phyloP scores from a whole-genome alignment of 805 yeast genomes.

The Wickerhamomyces tratensis region DNA sequence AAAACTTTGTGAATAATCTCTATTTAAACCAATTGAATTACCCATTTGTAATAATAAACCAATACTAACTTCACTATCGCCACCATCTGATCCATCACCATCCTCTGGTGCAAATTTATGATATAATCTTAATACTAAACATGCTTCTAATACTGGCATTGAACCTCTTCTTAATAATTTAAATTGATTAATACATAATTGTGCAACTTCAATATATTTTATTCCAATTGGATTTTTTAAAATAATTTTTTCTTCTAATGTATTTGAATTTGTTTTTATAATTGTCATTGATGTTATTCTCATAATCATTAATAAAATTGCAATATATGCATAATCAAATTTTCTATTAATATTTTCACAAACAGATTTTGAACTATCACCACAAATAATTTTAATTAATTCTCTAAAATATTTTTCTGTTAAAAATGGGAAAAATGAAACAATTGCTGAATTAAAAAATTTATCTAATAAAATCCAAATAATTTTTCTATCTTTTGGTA shows the following conservation, averaged over 20 bases:
- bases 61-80: conserved; percentile 37
- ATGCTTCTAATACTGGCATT: conserved; percentile 43
- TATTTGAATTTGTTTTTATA: not conserved
- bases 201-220: conserved; percentile 38
- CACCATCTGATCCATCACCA: conserved; percentile 47
- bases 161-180: conserved; percentile 38
- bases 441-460: conserved; percentile 10
- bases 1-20: conserved; percentile 37
- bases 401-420: conserved; percentile 10
- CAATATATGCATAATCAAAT: conserved; percentile 18
- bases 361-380: not conserved
- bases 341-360: conserved; percentile 8
- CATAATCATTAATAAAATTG: conserved; percentile 11
- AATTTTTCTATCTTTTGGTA: conserved; percentile 12
- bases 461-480: conserved; percentile 14
- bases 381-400: conserved; percentile 6
- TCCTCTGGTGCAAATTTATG: conserved; percentile 43
- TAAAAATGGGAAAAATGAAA: conserved; percentile 19
- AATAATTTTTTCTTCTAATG: conserved; percentile 19
- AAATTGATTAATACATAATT: conserved; percentile 46
- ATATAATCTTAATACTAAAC: conserved; percentile 40
- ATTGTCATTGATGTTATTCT: conserved; percentile 8
- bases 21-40: conserved; percentile 43
- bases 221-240: conserved; percentile 35
- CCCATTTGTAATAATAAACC: conserved; percentile 48